phyloP scores from a whole-genome alignment of 2,329 filamentous ascomycete species.

The Penicillium verrucosum region DNA sequence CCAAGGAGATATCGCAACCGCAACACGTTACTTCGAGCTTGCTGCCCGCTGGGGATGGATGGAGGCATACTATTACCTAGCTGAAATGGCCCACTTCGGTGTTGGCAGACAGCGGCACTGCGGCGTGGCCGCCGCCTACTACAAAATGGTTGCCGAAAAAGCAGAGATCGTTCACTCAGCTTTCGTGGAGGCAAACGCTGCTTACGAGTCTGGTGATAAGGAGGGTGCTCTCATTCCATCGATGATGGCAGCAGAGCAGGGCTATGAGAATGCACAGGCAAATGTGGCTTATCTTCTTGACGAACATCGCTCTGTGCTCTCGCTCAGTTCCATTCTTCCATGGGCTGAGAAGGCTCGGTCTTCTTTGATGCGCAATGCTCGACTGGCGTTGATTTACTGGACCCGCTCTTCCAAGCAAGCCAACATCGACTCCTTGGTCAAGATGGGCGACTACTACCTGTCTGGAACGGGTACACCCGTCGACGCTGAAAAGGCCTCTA shows the following conservation, averaged over 20 bases:
- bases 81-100: conserved; percentile 78
- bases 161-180: conserved; percentile 71
- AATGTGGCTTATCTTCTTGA: conserved; percentile 88
- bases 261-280: conserved; percentile 83
- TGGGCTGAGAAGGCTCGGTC: conserved; percentile 40
- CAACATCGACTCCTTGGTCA: conserved; percentile 91
- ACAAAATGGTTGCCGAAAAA: conserved; percentile 73
- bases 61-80: conserved; percentile 88
- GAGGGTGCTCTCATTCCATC: conserved; percentile 78
- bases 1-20: conserved; percentile 76
- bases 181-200: conserved; percentile 77
- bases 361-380: conserved; percentile 55
- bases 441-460: conserved; percentile 98
- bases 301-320: conserved; percentile 61
- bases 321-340: conserved; percentile 55
- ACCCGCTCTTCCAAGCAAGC: conserved; percentile 88
- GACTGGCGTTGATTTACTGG: conserved; percentile 84
- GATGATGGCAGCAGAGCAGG: conserved; percentile 86
- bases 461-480: conserved; percentile 69
- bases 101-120: conserved; percentile 78
- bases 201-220: conserved; percentile 73
- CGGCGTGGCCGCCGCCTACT: conserved; percentile 72
- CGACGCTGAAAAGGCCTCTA: conserved; percentile 81
- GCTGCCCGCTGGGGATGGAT: conserved; percentile 79
- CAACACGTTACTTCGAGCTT: conserved; percentile 82